Evolutionary conservation across 208 protist species (phyloP).

Genomic region (Leptomonas pyrrhocoris): DNA sequence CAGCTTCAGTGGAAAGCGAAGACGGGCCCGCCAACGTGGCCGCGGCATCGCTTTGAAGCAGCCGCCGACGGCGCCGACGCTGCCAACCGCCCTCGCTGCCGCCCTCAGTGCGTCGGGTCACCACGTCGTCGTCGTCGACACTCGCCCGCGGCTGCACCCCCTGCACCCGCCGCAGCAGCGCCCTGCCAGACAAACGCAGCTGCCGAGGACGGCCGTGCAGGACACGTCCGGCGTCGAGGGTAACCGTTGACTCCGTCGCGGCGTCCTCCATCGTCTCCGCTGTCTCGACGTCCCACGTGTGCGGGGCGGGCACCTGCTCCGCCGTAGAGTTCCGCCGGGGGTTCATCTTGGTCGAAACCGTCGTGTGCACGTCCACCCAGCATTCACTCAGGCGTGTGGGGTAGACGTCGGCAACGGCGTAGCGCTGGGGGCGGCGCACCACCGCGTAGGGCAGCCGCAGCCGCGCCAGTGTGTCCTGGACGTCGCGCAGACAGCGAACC

Average conservation of each 20-base stretch:
- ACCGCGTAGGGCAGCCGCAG: conserved; percentile 53
- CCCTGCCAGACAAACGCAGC: neutral
- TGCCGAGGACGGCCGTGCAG: conserved; percentile 27
- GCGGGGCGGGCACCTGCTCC: conserved; percentile 79
- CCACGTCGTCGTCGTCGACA: conserved; percentile 65
- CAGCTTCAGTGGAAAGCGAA: neutral
- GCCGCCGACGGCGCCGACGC: conserved; percentile 13
- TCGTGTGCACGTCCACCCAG: conserved; percentile 66
- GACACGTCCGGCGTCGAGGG: conserved; percentile 24
- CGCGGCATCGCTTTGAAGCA: neutral
- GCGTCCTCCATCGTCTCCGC: conserved; percentile 51
- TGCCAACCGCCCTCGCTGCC: conserved; percentile 8
- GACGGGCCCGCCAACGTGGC: neutral
- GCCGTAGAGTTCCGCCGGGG: conserved; percentile 54
- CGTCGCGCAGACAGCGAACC: conserved; percentile 59
- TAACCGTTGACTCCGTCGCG: conserved; percentile 33
- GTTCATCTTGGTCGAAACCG: conserved; percentile 53
- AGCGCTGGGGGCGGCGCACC: conserved; percentile 38
- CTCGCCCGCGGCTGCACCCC: conserved; percentile 43
- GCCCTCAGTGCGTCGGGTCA: conserved; percentile 1
- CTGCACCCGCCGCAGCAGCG: conserved; percentile 51
- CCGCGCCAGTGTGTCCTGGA: conserved; percentile 74
- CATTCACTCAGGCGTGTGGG: conserved; percentile 64
- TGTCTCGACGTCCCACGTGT: conserved; percentile 73
- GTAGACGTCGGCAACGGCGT: conserved; percentile 60